Evolutionary conservation across 768 basidiomycete species (phyloP), one percentile per base, ranked within the genome.

Genomic region (Termitomyces sp.): DNA sequence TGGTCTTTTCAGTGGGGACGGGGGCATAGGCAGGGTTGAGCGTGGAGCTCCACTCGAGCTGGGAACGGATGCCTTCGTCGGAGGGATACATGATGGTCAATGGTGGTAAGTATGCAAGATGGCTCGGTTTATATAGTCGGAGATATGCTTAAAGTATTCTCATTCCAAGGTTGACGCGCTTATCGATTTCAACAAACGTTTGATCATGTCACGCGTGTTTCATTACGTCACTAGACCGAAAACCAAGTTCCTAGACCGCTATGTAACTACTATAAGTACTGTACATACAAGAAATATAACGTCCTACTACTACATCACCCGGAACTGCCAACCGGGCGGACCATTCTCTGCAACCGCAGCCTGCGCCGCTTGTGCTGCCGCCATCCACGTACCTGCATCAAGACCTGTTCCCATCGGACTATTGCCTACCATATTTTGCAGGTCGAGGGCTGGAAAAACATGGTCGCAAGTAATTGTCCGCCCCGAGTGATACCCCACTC

Each of bases 11-110:
- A 5, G 85, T 89, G 61, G 89, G 86, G 43, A 83, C 81, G 48
- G 88, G 85, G 49, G 86, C 87, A 64, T 85, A 83, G 58, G 85
- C 77, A 51, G 93, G 88, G 76, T 81, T 87, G 71, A 98, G 82
- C 64, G 83, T 84, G 52, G 95, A 87, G 70, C 89, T 88, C 96
- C 96, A 98, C 76, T 94, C 90, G 74, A 98, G 86, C 74, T 95
- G 94, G 66, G 90, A 91, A 65, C 85, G 83, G 70, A 87, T 83
- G 50, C 67, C 65, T 50, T 82, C 82, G 66, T 85, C 83, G 65
- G 77, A 73, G 60, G 80, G 79, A 70, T 79, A 85, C 86, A 87
- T 86, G 69, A 63, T 75, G 66, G 65, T 40, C 17, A 43, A 60
- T 64, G 59, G 56, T 53, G 46, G 65, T 63, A 67, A 52, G 65